phyloP scores from a whole-genome alignment of 129 eudicot species.

The Saposhnikovia divaricata region DNA sequence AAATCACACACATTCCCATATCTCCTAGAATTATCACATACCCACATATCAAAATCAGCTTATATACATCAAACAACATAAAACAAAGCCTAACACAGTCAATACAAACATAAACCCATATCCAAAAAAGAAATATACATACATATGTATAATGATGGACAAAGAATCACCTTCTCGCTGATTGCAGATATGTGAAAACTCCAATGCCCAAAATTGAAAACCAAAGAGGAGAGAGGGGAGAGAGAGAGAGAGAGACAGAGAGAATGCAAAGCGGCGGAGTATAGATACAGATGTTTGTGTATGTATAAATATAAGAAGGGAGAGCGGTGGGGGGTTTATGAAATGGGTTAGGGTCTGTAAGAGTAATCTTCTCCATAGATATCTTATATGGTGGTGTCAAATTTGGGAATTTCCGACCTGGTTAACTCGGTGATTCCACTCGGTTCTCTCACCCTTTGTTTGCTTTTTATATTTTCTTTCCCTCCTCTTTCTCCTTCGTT shows the following conservation, averaged over 20 bases:
- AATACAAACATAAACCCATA: not conserved
- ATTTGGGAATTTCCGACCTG: conserved; percentile 10
- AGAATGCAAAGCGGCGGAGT: not conserved
- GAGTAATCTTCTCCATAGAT: conserved; percentile 36
- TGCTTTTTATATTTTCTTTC: too few species aligned
- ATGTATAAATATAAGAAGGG: not conserved
- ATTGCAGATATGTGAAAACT: not conserved
- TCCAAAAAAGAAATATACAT: not conserved
- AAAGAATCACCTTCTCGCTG: not conserved
- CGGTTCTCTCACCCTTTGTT: not conserved
- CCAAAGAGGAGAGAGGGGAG: too few species aligned
- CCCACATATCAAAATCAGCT: conserved; percentile 10
- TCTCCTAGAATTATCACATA: not conserved
- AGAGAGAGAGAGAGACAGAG: not conserved
- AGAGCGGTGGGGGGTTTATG: not conserved
- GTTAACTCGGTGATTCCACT: conserved; percentile 25
- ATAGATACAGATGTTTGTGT: not conserved
- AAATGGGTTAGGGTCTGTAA: conserved; percentile 17
- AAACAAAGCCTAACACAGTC: conserved; percentile 7
- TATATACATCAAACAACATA: not conserved
- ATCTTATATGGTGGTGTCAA: conserved; percentile 17
- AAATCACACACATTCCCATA: conserved; percentile 6
- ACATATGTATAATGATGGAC: too few species aligned
- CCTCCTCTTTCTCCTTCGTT: too few species aligned
- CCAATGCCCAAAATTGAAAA: too few species aligned